Evolutionary conservation across 2,329 filamentous ascomycete species (phyloP).

Genomic region (Apiospora phragmitis): DNA sequence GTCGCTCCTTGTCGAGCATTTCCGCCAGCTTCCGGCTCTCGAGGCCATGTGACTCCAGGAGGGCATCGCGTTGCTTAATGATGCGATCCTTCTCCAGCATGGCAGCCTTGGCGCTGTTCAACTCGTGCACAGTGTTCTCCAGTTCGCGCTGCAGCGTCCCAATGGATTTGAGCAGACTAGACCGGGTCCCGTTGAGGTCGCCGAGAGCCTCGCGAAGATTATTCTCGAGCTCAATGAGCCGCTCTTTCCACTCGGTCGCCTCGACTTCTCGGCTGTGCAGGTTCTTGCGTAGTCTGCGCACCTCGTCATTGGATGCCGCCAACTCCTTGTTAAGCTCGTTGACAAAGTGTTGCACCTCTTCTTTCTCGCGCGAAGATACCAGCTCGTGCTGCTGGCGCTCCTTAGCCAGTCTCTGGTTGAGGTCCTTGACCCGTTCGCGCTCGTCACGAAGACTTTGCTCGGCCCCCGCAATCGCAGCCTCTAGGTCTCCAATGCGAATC

Average conservation of each 20-base stretch:
- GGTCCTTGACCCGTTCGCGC: slow-evolving; percentile 71
- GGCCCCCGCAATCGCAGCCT: slow-evolving; percentile 77
- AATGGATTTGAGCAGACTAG: slow-evolving; percentile 84
- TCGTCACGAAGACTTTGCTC: slow-evolving; percentile 82
- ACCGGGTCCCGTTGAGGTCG: slow-evolving; percentile 82
- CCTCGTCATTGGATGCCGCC: slow-evolving; percentile 81
- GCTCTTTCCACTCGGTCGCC: slow-evolving; percentile 86
- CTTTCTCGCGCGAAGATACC: slow-evolving; percentile 84
- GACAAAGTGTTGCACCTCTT: slow-evolving; percentile 90
- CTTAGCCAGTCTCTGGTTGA: slow-evolving; percentile 73
- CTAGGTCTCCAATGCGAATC: slow-evolving; percentile 93
- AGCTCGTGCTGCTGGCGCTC: slow-evolving; percentile 87
- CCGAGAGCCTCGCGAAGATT: slow-evolving; percentile 85
- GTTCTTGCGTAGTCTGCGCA: slow-evolving; percentile 77
- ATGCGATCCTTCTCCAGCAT: slow-evolving; percentile 89
- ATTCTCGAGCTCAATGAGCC: slow-evolving; percentile 85
- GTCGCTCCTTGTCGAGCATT: slow-evolving; percentile 86
- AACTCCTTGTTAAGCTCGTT: slow-evolving; percentile 89
- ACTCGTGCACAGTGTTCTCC: slow-evolving; percentile 78
- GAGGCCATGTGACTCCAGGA: slow-evolving; percentile 85
- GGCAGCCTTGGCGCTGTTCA: slow-evolving; percentile 75
- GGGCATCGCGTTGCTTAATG: slow-evolving; percentile 82
- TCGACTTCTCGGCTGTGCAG: slow-evolving; percentile 84
- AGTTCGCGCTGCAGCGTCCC: slow-evolving; percentile 85
- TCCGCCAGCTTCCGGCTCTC: slow-evolving; percentile 85